phyloP scores from a whole-genome alignment of 2,329 filamentous ascomycete species.

The Torrubiella hemipterigena region DNA sequence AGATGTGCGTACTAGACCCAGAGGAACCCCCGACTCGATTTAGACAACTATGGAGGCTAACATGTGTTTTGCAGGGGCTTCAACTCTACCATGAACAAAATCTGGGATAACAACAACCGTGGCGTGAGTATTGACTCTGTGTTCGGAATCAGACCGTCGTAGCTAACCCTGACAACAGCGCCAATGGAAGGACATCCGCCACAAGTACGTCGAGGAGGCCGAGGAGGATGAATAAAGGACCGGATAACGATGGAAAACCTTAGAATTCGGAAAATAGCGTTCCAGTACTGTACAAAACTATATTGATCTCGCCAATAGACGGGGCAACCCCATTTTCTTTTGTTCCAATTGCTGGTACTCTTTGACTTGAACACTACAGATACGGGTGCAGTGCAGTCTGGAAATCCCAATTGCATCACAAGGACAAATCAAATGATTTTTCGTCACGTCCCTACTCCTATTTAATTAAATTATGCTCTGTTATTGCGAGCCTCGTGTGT shows the following conservation, averaged over 20 bases:
- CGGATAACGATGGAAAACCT: conserved; percentile 9
- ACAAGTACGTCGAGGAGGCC: conserved; percentile 64
- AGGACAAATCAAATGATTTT: too few relatives aligned
- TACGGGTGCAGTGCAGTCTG: too few relatives aligned
- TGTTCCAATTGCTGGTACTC: too few relatives aligned
- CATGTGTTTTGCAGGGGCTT: conserved; percentile 50
- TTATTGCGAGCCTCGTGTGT: too few relatives aligned
- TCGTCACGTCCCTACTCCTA: too few relatives aligned
- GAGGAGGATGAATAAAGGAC: conserved; percentile 49
- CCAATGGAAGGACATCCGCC: conserved; percentile 99
- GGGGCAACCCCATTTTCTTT: conserved; percentile 2
- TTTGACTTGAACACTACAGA: too few relatives aligned
- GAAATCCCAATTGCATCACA: too few relatives aligned
- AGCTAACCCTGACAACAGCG: conserved; percentile 46
- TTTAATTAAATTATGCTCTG: too few relatives aligned
- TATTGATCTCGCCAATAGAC: conserved; percentile 5
- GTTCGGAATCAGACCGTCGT: neutral
- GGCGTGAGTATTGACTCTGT: conserved; percentile 59
- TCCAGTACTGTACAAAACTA: conserved; percentile 9
- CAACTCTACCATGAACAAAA: conserved; percentile 66
- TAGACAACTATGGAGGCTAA: too few relatives aligned
- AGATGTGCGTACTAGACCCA: conserved; percentile 31
- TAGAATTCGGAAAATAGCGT: conserved; percentile 9
- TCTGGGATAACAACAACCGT: conserved; percentile 87
- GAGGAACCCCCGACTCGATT: too few relatives aligned